phyloP scores from a whole-genome alignment of 2,329 filamentous ascomycete genomes.

The Alternaria rosae region DNA sequence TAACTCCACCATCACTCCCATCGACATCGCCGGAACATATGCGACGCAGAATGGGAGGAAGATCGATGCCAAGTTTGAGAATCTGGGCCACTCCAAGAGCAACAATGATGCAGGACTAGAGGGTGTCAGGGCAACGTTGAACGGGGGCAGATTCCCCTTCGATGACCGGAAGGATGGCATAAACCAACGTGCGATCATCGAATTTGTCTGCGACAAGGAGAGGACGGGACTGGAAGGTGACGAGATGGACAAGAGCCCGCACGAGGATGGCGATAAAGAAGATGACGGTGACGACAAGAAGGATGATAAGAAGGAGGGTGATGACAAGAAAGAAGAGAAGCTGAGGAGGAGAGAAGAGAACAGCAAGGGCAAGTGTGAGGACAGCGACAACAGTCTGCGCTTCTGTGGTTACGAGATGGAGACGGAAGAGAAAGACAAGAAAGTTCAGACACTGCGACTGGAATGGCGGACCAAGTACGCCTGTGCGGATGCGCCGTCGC shows the following conservation, averaged over 20 bases:
- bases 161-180: conserved; percentile 56
- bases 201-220: conserved; percentile 81
- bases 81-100: conserved; percentile 70
- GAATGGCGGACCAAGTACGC: conserved; percentile 90
- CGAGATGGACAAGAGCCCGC: conserved; percentile 66
- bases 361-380: conserved; percentile 47
- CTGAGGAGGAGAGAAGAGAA: conserved; percentile 35
- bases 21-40: conserved; percentile 78
- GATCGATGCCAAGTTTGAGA: conserved; percentile 70
- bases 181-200: conserved; percentile 78
- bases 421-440: conserved; percentile 55
- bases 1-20: conserved; percentile 63
- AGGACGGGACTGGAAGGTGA: conserved; percentile 75
- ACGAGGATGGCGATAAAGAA: conserved; percentile 60
- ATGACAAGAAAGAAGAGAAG: conserved; percentile 27
- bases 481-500: conserved; percentile 62
- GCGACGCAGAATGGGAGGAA: conserved; percentile 61
- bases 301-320: conserved; percentile 26
- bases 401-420: conserved; percentile 76
- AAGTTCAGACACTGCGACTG: conserved; percentile 70
- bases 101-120: conserved; percentile 72
- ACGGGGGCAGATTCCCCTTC: conserved; percentile 62
- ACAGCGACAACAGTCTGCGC: conserved; percentile 64
- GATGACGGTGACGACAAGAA: conserved; percentile 46
- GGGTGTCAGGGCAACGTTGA: conserved; percentile 74